phyloP scores from a whole-genome alignment of 1,284 basidiomycete genomes.

The Volvariella volvacea region DNA sequence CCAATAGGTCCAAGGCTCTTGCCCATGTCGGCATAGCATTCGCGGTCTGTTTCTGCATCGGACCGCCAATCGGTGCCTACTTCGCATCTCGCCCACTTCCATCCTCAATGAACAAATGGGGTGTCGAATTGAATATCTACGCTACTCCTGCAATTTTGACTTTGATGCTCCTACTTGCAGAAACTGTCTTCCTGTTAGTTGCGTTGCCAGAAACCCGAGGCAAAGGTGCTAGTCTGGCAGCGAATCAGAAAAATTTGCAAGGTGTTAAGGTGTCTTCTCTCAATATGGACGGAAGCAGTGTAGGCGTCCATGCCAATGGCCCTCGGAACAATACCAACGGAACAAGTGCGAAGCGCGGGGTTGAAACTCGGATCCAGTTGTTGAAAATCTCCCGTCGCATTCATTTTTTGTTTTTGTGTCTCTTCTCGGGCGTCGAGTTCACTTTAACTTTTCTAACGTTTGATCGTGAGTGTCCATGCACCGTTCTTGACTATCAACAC shows the following conservation, averaged over 20 bases:
- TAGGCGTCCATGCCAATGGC: slow-evolving; percentile 12
- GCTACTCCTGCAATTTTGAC: slow-evolving; percentile 78
- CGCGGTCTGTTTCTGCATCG: slow-evolving; percentile 85
- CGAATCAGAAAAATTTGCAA: slow-evolving; percentile 17
- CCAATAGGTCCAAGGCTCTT: slow-evolving; percentile 76
- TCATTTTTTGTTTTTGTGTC: slow-evolving; percentile 78
- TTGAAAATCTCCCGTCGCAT: slow-evolving; percentile 53
- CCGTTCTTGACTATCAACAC: slow-evolving; percentile 2
- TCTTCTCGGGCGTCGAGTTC: slow-evolving; percentile 92
- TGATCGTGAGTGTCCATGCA: slow-evolving; percentile 51
- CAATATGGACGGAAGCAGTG: background rate
- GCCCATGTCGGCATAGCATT: slow-evolving; percentile 92
- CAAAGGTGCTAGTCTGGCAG: slow-evolving; percentile 17
- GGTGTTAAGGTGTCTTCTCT: slow-evolving; percentile 5
- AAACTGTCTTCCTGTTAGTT: slow-evolving; percentile 68
- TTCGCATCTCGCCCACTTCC: slow-evolving; percentile 70
- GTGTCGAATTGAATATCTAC: slow-evolving; percentile 76
- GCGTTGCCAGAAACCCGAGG: slow-evolving; percentile 76
- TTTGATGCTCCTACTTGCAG: slow-evolving; percentile 59
- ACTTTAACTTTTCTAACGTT: slow-evolving; percentile 89
- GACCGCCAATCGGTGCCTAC: slow-evolving; percentile 78
- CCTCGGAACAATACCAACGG: slow-evolving; percentile 2
- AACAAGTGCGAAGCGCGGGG: slow-evolving; percentile 22
- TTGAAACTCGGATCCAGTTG: slow-evolving; percentile 42
- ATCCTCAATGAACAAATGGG: slow-evolving; percentile 46